A percentile compares a stretch with the other conserved stretches of the same genome.
Conservation (phyloP, 2,329 filamentous ascomycete species). For the Apiospora pterosperma region DNA sequence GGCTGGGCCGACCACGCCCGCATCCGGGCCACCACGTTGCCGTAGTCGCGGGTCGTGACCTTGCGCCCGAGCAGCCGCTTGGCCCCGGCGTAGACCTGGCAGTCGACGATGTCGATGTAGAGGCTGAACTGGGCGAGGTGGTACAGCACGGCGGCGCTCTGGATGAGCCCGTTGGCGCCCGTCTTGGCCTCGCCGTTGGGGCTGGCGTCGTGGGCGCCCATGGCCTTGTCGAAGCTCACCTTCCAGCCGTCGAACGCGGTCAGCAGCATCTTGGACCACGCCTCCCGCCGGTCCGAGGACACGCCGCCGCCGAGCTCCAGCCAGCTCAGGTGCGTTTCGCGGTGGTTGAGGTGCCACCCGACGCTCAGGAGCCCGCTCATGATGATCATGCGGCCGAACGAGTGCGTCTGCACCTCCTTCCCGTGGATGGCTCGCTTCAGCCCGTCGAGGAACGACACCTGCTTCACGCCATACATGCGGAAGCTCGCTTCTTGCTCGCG, state of each 20-base stretch:
- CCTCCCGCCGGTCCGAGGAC: constrained; percentile 61
- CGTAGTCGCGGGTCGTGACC: constrained; percentile 73
- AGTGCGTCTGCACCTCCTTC: constrained; percentile 77
- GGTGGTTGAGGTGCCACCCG: constrained; percentile 86
- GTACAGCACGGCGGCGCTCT: constrained; percentile 77
- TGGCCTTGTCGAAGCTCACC: constrained; percentile 71
- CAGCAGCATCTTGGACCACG: constrained; percentile 75
- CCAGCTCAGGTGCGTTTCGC: constrained; percentile 80
- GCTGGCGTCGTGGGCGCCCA: constrained; percentile 39
- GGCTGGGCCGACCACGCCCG: constrained; percentile 72
- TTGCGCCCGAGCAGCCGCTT: constrained; percentile 73
- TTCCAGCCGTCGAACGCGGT: constrained; percentile 87
- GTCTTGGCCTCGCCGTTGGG: constrained; percentile 49
- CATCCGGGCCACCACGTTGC: constrained; percentile 71
- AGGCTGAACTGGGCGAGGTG: constrained; percentile 87
- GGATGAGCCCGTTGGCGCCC: constrained; percentile 58
- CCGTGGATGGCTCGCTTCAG: constrained; percentile 81
- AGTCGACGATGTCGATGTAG: constrained; percentile 84
- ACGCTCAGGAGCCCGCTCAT: constrained; percentile 90
- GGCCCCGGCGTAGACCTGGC: constrained; percentile 82
- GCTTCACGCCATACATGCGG: constrained; percentile 74
- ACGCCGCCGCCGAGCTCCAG: constrained; percentile 61
- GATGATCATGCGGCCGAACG: constrained; percentile 84
- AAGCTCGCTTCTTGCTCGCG: constrained; percentile 73
- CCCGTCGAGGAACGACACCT: constrained; percentile 77